Conservation (phyloP, 805 yeast species). For the Lachancea sp. region DNA sequence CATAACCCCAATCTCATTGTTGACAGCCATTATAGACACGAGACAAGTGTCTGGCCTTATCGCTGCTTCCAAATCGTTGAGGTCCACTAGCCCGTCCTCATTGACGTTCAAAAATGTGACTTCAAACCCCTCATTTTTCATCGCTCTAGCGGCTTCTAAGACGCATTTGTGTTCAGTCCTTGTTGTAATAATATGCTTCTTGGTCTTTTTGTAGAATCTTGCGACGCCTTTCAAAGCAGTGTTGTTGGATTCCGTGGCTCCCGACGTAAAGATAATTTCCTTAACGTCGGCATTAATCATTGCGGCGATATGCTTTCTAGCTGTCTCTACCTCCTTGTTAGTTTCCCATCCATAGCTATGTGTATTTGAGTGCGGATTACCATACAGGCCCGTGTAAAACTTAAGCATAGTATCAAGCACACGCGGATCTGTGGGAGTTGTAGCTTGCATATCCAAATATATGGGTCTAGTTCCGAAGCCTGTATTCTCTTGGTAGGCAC, state of each 20-base stretch:
- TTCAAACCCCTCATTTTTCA: constrained; percentile 96
- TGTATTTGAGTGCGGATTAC: constrained; percentile 96
- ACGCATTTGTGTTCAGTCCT: constrained; percentile 99
- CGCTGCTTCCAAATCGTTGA: constrained; percentile 71
- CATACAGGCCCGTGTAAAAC: constrained; percentile 87
- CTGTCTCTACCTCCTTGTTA: constrained; percentile 80
- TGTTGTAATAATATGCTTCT: constrained; percentile 89
- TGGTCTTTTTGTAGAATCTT: constrained; percentile 81
- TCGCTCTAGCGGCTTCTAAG: constrained; percentile 88
- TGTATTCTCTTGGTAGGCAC: constrained; percentile 37
- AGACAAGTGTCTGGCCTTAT: constrained; percentile 87
- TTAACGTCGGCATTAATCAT: constrained; percentile 91
- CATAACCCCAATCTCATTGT: constrained; percentile 95
- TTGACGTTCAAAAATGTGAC: constrained; percentile 87
- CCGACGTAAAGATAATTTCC: constrained; percentile 93
- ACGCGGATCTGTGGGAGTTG: constrained; percentile 96
- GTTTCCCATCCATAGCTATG: constrained; percentile 99
- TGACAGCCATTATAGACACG: constrained; percentile 94
- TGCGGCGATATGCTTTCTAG: constrained; percentile 75
- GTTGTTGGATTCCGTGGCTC: constrained; percentile 97
- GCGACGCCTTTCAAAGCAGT: constrained; percentile 95
- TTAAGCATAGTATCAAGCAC: constrained; percentile 84
- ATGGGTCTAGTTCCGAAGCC: constrained; percentile 77
- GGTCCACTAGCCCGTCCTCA: constrained; percentile 68
- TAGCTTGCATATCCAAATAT: constrained; percentile 95